Base-by-base conservation (phyloP, 441 rosid species). In the Eutrema salsugineum region DNA sequence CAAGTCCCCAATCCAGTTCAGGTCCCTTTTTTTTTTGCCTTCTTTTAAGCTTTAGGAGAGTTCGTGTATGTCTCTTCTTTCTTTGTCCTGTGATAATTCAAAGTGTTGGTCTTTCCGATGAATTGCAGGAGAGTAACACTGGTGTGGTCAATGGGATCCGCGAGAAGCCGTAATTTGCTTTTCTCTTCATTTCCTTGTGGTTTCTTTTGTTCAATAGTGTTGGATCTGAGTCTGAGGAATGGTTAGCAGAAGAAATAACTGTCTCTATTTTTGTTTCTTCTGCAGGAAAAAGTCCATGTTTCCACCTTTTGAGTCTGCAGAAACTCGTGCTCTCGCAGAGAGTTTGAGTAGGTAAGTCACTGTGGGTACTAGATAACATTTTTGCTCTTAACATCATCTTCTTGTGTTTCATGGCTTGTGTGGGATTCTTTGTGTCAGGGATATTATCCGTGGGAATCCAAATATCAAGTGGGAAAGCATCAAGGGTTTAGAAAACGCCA, bases 401-500 rank as follows among this genome's bases (percentile, higher is more conserved):
- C 71, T 47, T 50, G 42, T 53, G 68, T 17, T 63, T 73, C 24
- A 56, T 64, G 16, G 15, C 54, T 28, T 43, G 9, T 51, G 32
- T n/a, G 24, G 40, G 49, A 27, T 65, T 50, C 66, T 4, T 60
- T 53, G 27, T 47, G 60, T 46, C 73, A 94, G 97, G 89, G 99
- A 94, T 76, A 94, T 94, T 35, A 87, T 94, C 48, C 96, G 88
- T 28, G 97, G 99, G 43, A 94, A 79, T 76, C 97, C 96, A 47
- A 90, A 94, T 83, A 88, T 94, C 56, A 91, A 83, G 68, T 94
- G 97, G 99, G 97, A 94, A 65, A 88, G 89, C 83, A 90, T 94
- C 54, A 91, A 94, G 72, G 97, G 97, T 24, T 71, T 94, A 58
- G 96, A 89, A 71, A 94, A 79, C 57, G 97, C 99, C 6, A 94